Conservation (phyloP, 23 red algal genomes). For the Cyanidiococcus yangmingshanensis region DNA sequence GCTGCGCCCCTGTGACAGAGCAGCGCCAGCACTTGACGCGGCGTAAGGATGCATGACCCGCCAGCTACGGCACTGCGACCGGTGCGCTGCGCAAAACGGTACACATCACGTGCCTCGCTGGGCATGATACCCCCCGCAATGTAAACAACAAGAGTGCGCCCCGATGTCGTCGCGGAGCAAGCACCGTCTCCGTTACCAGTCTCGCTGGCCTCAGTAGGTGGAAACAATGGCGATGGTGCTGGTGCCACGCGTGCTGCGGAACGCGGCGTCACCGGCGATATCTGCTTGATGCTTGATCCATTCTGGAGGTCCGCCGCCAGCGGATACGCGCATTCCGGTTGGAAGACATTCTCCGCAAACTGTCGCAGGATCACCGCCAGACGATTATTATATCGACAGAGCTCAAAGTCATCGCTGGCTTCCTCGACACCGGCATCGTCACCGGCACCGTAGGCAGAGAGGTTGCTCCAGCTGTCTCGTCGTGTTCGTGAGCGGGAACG, state of each 20-base stretch:
- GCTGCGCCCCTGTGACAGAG: not conserved
- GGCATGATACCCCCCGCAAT: conserved; percentile 12
- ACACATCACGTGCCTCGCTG: conserved; percentile 6
- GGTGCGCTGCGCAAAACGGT: conserved; percentile 15
- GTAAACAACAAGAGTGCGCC: not conserved
- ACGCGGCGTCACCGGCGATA: not conserved
- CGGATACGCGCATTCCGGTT: not conserved
- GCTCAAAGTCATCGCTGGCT: conserved; percentile 15
- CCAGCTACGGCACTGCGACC: not conserved
- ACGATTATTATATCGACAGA: conserved; percentile 8
- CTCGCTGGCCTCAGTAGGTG: not conserved
- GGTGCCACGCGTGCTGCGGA: not conserved
- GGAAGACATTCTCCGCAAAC: conserved; percentile 1
- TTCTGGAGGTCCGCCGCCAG: not conserved
- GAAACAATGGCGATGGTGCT: not conserved
- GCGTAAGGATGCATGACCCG: conserved; percentile 2
- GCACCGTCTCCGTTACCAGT: not conserved
- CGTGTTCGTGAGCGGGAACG: conserved; percentile 2
- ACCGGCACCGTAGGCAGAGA: not conserved
- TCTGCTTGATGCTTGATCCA: not conserved
- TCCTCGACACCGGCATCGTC: not conserved
- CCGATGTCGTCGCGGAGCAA: not conserved
- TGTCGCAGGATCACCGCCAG: conserved; percentile 18
- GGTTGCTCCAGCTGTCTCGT: conserved; percentile 6
- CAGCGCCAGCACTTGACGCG: not conserved